Conservation (phyloP, 306 rosid genomes). For the Sicyos edulis region DNA sequence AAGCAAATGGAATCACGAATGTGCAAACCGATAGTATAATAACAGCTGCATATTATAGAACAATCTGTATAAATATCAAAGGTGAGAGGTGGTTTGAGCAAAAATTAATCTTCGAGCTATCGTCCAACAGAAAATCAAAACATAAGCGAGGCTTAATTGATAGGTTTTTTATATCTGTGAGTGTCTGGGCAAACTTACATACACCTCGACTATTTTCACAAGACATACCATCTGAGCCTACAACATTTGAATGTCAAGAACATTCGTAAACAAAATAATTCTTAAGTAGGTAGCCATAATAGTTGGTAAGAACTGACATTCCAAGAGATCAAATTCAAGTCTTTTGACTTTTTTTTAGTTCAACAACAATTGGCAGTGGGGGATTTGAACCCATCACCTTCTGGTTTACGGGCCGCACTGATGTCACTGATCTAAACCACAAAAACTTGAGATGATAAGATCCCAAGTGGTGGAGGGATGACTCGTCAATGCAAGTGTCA, state of each 20-base stretch:
- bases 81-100: background rate
- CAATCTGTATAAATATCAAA: background rate
- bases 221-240: too few relatives aligned
- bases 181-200: too few relatives aligned
- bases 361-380: too few relatives aligned
- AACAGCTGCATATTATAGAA: slow-evolving; percentile 42
- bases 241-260: too few relatives aligned
- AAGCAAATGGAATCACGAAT: slow-evolving; percentile 50
- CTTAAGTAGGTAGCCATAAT: too few relatives aligned
- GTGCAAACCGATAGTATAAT: slow-evolving; percentile 44
- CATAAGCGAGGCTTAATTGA: background rate
- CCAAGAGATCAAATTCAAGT: background rate
- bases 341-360: background rate
- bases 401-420: too few relatives aligned
- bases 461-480: background rate
- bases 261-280: too few relatives aligned
- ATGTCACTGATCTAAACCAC: background rate
- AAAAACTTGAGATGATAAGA: background rate
- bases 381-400: too few relatives aligned
- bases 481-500: background rate
- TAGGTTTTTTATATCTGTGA: too few relatives aligned
- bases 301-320: background rate
- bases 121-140: background rate
- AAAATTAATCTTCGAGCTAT: background rate
- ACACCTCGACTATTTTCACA: too few relatives aligned